A percentile compares a stretch with the other conserved stretches of the same genome.
phyloP scores from a whole-genome alignment of 495 filamentous ascomycete genomes.

The Daldinia caldariorum region DNA sequence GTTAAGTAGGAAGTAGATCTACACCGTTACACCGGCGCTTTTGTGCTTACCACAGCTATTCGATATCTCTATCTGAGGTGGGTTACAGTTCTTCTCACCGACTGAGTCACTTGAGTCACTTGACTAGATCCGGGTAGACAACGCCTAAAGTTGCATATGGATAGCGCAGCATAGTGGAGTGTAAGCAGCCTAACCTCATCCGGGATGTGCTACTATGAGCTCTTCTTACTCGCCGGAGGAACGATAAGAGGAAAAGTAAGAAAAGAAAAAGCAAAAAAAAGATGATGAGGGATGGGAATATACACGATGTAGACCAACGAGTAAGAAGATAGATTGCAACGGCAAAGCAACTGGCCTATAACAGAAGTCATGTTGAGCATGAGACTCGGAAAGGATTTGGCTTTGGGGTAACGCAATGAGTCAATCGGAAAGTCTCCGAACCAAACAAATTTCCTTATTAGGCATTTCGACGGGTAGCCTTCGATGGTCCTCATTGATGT shows the following conservation, averaged over 20 bases:
- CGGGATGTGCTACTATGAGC: background rate
- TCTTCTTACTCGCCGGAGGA: background rate
- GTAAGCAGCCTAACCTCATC: conserved; percentile 5
- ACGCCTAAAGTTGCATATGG: background rate
- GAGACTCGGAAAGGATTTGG: background rate
- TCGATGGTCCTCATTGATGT: background rate
- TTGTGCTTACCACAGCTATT: background rate
- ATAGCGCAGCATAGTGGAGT: conserved; percentile 3
- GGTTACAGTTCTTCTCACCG: conserved; percentile 3
- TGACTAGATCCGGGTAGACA: background rate
- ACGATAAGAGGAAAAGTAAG: background rate
- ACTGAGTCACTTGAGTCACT: conserved; percentile 10
- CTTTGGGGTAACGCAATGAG: background rate
- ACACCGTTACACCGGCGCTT: background rate
- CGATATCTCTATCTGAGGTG: background rate
- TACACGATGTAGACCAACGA: background rate
- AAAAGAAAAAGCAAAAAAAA: no score
- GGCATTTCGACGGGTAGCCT: background rate
- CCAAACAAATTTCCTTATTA: background rate
- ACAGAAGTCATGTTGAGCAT: background rate
- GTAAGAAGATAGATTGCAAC: background rate
- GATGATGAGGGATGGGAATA: background rate
- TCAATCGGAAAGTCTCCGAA: conserved; percentile 1
- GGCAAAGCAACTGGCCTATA: background rate
- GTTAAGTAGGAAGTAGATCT: background rate